Percentiles rank a stretch among this genome's conserved stretches.
Evolutionary conservation across 768 basidiomycete genomes (phyloP).

Genomic region (Multifurca ochricompacta): DNA sequence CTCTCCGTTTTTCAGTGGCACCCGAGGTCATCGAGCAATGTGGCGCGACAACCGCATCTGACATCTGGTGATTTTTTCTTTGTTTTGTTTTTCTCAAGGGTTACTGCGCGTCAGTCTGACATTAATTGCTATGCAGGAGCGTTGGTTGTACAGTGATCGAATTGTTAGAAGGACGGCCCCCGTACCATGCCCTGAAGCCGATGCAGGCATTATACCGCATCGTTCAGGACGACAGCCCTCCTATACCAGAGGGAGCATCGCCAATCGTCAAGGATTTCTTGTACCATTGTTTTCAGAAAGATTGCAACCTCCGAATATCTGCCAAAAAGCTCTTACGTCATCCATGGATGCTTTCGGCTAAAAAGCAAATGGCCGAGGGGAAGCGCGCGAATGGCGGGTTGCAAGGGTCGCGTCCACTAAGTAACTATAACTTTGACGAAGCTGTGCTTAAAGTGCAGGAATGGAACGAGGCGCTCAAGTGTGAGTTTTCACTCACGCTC

Average conservation of each 20-base stretch:
- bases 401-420: conserved; percentile 39
- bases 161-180: conserved; percentile 83
- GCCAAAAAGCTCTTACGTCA: conserved; percentile 90
- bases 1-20: conserved; percentile 84
- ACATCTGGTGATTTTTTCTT: conserved; percentile 65
- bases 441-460: conserved; percentile 93
- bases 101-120: too few species aligned
- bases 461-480: conserved; percentile 97
- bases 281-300: conserved; percentile 97
- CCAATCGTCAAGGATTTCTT: conserved; percentile 96
- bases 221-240: conserved; percentile 96
- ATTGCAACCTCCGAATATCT: conserved; percentile 86
- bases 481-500: conserved; percentile 34
- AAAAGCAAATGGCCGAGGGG: conserved; percentile 55
- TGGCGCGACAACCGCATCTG: conserved; percentile 93
- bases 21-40: conserved; percentile 98
- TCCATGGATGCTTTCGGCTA: conserved; percentile 90
- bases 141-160: conserved; percentile 99
- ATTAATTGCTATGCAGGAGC: conserved; percentile 37
- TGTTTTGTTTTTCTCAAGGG: too few species aligned
- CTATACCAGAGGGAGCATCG: conserved; percentile 91
- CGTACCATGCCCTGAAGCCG: conserved; percentile 91
- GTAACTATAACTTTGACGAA: conserved; percentile 89
- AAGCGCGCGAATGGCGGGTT: conserved; percentile 32
- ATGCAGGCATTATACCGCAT: conserved; percentile 99